Conservation (phyloP, 176 grass and related monocot genomes). For the Oryza glumipatula region DNA sequence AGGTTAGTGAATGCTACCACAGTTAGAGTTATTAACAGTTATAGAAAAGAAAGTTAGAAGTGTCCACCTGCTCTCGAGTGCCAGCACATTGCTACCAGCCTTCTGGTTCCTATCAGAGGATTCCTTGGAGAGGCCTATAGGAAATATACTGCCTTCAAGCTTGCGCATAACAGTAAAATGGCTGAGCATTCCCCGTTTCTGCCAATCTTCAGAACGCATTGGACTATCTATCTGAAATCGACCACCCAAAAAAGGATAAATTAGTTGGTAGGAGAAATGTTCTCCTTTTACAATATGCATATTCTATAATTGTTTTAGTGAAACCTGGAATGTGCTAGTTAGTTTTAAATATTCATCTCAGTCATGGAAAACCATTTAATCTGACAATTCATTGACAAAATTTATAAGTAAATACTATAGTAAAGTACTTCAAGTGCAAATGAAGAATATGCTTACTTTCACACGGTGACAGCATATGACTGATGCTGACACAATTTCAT, state of each 20-base stretch:
- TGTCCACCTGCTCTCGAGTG: slow-evolving; percentile 78
- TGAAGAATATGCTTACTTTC: slow-evolving; percentile 63
- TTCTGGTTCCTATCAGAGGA: slow-evolving; percentile 81
- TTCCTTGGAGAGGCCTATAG: slow-evolving; percentile 80
- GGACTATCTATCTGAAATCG: slow-evolving; percentile 82
- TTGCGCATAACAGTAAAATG: slow-evolving; percentile 97
- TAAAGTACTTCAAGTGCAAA: slow-evolving; percentile 21
- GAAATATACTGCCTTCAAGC: slow-evolving; percentile 90
- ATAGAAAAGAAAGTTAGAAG: slow-evolving; percentile 6
- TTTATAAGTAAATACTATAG: slow-evolving; percentile 23
- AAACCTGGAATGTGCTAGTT: background rate
- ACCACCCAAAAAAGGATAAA: background rate
- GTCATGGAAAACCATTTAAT: slow-evolving; percentile 7
- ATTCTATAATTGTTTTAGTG: slow-evolving; percentile 6
- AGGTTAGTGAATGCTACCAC: background rate
- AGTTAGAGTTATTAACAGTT: background rate
- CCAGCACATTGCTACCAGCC: slow-evolving; percentile 67
- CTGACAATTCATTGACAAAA: slow-evolving; percentile 15
- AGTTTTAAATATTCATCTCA: slow-evolving; percentile 12
- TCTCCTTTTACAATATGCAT: background rate
- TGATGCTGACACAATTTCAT: slow-evolving; percentile 98
- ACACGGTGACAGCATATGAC: slow-evolving; percentile 87
- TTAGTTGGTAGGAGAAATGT: slow-evolving; percentile 29
- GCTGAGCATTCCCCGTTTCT: slow-evolving; percentile 59
- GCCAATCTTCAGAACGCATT: slow-evolving; percentile 83